Evolutionary conservation across 306 rosid genomes (phyloP).

Genomic region (Acacia crassicarpa): DNA sequence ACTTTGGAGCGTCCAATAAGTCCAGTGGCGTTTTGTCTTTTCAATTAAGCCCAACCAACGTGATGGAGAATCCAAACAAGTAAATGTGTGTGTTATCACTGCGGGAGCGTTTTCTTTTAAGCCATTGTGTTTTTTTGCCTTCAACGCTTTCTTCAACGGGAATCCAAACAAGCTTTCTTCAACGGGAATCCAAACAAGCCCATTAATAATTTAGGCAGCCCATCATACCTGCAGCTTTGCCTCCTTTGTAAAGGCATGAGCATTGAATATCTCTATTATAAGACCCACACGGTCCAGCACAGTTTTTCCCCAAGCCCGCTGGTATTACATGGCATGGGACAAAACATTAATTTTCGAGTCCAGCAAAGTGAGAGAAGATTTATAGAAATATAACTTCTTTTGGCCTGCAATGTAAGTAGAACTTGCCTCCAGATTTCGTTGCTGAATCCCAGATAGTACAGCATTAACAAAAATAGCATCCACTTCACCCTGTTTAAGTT

Average conservation of each 20-base stretch:
- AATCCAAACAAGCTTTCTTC: too few species aligned
- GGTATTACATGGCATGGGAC: slow-evolving; percentile 28
- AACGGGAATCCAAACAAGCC: too few species aligned
- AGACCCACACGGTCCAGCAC: slow-evolving; percentile 91
- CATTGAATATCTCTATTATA: slow-evolving; percentile 94
- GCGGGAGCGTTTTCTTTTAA: too few species aligned
- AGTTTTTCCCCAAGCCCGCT: slow-evolving; percentile 72
- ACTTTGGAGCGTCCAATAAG: too few species aligned
- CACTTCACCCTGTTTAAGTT: slow-evolving; percentile 60
- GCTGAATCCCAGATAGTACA: slow-evolving; percentile 76
- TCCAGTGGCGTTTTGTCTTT: too few species aligned
- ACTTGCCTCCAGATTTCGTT: slow-evolving; percentile 89
- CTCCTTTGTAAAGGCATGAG: slow-evolving; percentile 87
- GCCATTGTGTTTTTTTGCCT: too few species aligned
- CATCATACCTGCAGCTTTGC: slow-evolving; percentile 74
- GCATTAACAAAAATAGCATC: slow-evolving; percentile 89
- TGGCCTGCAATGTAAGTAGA: neutral
- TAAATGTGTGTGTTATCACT: too few species aligned
- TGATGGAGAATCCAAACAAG: too few species aligned
- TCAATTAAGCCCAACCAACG: too few species aligned
- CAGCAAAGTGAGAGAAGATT: neutral
- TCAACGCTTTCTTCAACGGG: too few species aligned
- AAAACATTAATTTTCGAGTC: slow-evolving; percentile 26
- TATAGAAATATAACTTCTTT: neutral
- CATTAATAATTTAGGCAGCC: neutral